Evolutionary conservation across 2,329 filamentous ascomycete genomes (phyloP), one percentile per base, ranked within the genome.

Genomic region (Hymenoscyphus albidus): DNA sequence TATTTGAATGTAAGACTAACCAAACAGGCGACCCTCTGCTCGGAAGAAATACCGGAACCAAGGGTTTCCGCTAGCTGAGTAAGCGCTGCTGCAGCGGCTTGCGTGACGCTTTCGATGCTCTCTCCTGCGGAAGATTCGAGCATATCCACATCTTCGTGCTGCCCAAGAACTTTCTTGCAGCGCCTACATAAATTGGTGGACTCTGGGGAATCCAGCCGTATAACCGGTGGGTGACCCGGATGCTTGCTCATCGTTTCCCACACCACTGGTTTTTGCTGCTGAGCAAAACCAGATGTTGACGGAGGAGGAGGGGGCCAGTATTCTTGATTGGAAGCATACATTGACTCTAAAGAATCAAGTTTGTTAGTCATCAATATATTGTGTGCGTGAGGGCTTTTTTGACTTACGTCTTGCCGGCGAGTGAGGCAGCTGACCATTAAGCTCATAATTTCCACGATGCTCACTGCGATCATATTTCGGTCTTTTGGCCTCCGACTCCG

Each of bases 41-140:
- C 69, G 64, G 70, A 68, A 48, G 69, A 67, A 64, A 71, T 69
- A 59, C 70, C 70, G 63, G 65, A 70, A 68, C 64, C 58, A 62
- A 74, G 72, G 18, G 70, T 74, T 18, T 68, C 67, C 66, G 65
- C 69, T 44, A 74, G 68, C 65, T 73, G 63, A 71, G 67, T 73
- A 67, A 74, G 71, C 68, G 64, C 68, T 40, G 64, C 63, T 70
- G 68, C 70, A 69, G 70, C 65, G 62, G 67, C 69, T 62, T 70
- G 64, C 35, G 69, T 69, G 62, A 70, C 63, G 39, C 59, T 69
- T 60, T 64, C 65, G 67, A 69, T 71, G 35, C 64, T 62, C 61
- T 71, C 71, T 59, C 67, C 70, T 27, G 48, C 18, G 13, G 18
- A 18, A 59, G 68, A 67, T n/a, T 67, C 66, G 5, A 57, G 44